phyloP scores from a whole-genome alignment of 2,329 filamentous ascomycete genomes.

The Grosmannia penicillata region DNA sequence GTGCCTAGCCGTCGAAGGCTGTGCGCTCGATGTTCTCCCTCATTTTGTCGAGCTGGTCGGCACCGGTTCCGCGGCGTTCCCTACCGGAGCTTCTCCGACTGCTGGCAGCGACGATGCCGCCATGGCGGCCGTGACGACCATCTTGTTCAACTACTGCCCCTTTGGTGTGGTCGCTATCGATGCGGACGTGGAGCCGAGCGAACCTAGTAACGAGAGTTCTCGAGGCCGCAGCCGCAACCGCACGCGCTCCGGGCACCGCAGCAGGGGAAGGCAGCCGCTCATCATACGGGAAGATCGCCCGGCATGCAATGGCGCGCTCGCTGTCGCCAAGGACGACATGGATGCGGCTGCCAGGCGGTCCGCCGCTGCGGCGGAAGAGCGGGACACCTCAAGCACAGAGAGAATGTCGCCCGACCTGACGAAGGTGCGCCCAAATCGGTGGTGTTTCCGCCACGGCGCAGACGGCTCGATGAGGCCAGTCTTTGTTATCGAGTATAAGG shows the following conservation, averaged over 20 bases:
- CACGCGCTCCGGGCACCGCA: neutral
- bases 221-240: neutral
- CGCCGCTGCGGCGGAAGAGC: too few species aligned
- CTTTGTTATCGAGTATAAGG: conserved; percentile 7
- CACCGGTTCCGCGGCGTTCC: neutral
- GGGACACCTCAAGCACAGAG: neutral
- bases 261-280: neutral
- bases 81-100: neutral
- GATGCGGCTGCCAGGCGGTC: neutral
- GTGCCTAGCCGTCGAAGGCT: conserved; percentile 4
- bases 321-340: neutral
- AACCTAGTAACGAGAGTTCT: too few species aligned
- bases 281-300: neutral
- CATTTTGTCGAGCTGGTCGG: conserved; percentile 7
- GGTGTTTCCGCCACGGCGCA: conserved; percentile 3
- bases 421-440: conserved; percentile 4
- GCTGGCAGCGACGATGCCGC: too few species aligned
- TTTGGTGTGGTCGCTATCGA: conserved; percentile 4
- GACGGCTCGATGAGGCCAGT: conserved; percentile 4
- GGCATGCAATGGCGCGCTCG: too few species aligned
- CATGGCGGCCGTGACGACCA: neutral
- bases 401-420: conserved; percentile 1
- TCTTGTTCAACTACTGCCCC: conserved; percentile 3
- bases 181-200: neutral
- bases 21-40: conserved; percentile 2